Evolutionary conservation across 441 rosid species (phyloP).

Genomic region (Adansonia rubrostipa): DNA sequence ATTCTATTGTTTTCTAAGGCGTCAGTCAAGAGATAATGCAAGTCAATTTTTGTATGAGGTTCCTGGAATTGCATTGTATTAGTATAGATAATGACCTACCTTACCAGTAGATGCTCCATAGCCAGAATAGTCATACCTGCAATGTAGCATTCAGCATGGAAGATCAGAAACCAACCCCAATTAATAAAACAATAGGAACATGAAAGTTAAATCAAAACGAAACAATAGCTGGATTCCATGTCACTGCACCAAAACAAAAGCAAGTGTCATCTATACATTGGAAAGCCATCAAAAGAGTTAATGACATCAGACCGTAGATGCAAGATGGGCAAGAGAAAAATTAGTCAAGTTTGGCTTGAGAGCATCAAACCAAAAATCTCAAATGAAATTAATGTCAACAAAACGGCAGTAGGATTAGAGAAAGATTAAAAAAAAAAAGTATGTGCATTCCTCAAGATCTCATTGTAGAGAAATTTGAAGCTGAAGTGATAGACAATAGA

Average conservation of each 20-base stretch:
- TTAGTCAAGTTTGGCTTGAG: background rate
- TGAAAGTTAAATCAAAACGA: background rate
- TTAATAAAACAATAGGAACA: background rate
- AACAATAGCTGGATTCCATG: background rate
- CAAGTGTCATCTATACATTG: background rate
- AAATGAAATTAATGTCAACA: background rate
- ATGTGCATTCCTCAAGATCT: slow-evolving; percentile 23
- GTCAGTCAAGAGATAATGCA: no score
- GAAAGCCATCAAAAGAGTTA: background rate
- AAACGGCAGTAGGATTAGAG: background rate
- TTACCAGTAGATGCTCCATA: slow-evolving; percentile 96
- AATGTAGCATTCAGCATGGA: slow-evolving; percentile 25
- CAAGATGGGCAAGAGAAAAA: background rate
- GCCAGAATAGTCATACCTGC: slow-evolving; percentile 98
- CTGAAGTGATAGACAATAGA: slow-evolving; percentile 14
- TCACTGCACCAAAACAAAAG: background rate
- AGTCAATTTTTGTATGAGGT: no score
- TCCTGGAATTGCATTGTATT: background rate
- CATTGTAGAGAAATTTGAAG: background rate
- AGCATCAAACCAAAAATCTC: background rate
- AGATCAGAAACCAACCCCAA: background rate
- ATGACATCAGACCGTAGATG: background rate
- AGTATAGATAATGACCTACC: slow-evolving; percentile 46
- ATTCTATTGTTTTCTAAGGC: no score
- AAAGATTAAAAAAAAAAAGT: background rate